Base-by-base conservation (phyloP, 805 yeast genomes). In the Kodamaea lidongshanica region DNA sequence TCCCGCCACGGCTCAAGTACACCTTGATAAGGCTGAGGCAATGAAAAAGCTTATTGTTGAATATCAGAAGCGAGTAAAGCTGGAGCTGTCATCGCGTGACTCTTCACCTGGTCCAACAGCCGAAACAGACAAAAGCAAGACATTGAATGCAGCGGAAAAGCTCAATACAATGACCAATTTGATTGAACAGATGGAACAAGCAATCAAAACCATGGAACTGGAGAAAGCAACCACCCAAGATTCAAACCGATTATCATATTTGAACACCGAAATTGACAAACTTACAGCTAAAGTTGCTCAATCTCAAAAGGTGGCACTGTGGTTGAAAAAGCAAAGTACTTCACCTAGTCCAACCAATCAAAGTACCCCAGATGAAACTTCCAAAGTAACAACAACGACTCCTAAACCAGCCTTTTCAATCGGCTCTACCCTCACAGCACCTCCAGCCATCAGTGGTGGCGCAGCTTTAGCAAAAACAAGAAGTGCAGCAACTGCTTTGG, bases 41-140 rank as follows among this genome's bases (percentile, higher is more conserved):
- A 50, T 50, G 35, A 50, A 50, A 32, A 50, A 43, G 33, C 44
- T 50, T 19, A 41, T 50, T 25, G 34, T 50, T 25, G 42, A 40
- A 30, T 50, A 48, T 35, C 45, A 46, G 19, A 46, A 44, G 25
- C 56, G 50, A 28, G 53, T 49, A 24, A 38, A 41, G n/a, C n/a
- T n/a, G n/a, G n/a, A n/a, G n/a, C n/a, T n/a, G n/a, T n/a, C n/a
- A n/a, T n/a, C n/a, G n/a, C n/a, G n/a, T n/a, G n/a, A n/a, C n/a
- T n/a, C n/a, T n/a, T n/a, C n/a, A n/a, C n/a, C 16, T 10, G 7
- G 27, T 7, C 27, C 27, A 12, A n/a, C 9, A 12, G 10, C 27
- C 23, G 19, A 28, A 33, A n/a, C 17, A 19, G 15, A 23, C 30
- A 9, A 34, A 23, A 3, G 25, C 33, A 12, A 36, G 52, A 12